Evolutionary conservation across 2,329 filamentous ascomycete species (phyloP).

Genomic region (Iodosphaeria phyllophila): DNA sequence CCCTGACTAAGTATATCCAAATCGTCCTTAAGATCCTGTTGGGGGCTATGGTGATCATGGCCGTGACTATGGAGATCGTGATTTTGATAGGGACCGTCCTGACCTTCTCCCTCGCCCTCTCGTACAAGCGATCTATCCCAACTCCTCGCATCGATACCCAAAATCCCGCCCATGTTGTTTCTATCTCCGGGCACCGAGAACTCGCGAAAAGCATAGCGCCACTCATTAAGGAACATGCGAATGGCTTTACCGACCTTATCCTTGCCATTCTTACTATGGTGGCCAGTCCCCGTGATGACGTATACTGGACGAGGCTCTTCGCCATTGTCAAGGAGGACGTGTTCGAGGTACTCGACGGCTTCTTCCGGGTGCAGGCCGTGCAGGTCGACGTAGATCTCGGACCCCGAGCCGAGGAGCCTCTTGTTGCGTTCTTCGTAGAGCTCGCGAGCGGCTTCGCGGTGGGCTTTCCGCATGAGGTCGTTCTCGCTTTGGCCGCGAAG

Average conservation of each 20-base stretch:
- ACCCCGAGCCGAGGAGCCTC: slow-evolving; percentile 29
- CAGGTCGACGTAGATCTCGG: slow-evolving; percentile 84
- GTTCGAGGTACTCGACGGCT: slow-evolving; percentile 83
- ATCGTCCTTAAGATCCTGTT: too few relatives aligned
- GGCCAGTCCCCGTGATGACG: slow-evolving; percentile 89
- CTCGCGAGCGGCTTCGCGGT: slow-evolving; percentile 79
- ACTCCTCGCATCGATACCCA: slow-evolving; percentile 48
- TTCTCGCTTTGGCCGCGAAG: slow-evolving; percentile 93
- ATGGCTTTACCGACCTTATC: slow-evolving; percentile 96
- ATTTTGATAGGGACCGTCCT: slow-evolving; percentile 19
- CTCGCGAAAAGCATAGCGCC: slow-evolving; percentile 88
- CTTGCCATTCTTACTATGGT: slow-evolving; percentile 97
- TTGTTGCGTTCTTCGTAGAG: slow-evolving; percentile 90
- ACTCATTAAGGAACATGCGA: slow-evolving; percentile 79
- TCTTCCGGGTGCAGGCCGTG: slow-evolving; percentile 98
- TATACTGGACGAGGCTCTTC: slow-evolving; percentile 63
- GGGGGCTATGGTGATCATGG: too few relatives aligned
- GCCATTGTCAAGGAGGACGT: slow-evolving; percentile 67
- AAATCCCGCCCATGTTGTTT: slow-evolving; percentile 59
- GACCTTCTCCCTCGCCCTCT: slow-evolving; percentile 19
- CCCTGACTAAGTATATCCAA: slow-evolving; percentile 43
- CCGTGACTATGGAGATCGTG: slow-evolving; percentile 43
- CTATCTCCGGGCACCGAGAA: slow-evolving; percentile 93
- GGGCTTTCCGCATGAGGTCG: slow-evolving; percentile 89
- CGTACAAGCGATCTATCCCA: slow-evolving; percentile 42